Percentiles rank a stretch among this genome's conserved stretches.
Conservation (phyloP, 2,329 filamentous ascomycete genomes). For the Penicillium vulpinum region DNA sequence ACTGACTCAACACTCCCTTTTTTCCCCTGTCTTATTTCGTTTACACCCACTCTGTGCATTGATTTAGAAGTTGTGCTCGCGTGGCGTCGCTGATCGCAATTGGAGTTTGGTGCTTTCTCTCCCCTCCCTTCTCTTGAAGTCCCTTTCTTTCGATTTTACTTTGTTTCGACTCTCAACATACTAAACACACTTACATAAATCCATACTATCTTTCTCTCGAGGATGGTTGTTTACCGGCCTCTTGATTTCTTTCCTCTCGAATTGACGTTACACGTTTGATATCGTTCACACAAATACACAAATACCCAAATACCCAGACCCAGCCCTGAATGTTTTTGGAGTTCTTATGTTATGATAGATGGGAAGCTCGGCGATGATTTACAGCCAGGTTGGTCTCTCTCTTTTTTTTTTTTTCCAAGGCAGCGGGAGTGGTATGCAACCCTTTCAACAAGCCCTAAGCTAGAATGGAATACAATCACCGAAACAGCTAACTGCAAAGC, state of each 20-base stretch:
- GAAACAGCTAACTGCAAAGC: slow-evolving; percentile 8
- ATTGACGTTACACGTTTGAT: slow-evolving; percentile 5
- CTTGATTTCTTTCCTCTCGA: slow-evolving; percentile 9
- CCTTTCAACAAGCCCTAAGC: slow-evolving; percentile 6
- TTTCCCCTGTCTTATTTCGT: not conserved
- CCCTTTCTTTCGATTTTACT: not conserved
- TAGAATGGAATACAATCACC: slow-evolving; percentile 11
- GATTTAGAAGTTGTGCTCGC: slow-evolving; percentile 19
- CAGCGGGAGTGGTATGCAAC: not conserved
- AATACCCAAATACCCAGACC: slow-evolving; percentile 25
- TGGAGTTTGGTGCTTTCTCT: slow-evolving; percentile 14
- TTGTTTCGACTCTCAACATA: not conserved
- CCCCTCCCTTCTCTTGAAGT: not conserved
- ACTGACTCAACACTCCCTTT: slow-evolving; percentile 11
- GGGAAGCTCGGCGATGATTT: slow-evolving; percentile 11
- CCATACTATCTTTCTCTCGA: slow-evolving; percentile 2
- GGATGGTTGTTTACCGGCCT: not conserved
- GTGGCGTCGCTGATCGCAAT: slow-evolving; percentile 18
- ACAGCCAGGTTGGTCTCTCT: slow-evolving; percentile 2
- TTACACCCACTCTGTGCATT: slow-evolving; percentile 9
- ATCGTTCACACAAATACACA: slow-evolving; percentile 16
- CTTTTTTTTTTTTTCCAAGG: not conserved
- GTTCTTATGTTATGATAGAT: slow-evolving; percentile 22
- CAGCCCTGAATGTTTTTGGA: slow-evolving; percentile 12
- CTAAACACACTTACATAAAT: slow-evolving; percentile 24